Conservation (phyloP, 768 basidiomycete genomes). For the Boletus edulis region DNA sequence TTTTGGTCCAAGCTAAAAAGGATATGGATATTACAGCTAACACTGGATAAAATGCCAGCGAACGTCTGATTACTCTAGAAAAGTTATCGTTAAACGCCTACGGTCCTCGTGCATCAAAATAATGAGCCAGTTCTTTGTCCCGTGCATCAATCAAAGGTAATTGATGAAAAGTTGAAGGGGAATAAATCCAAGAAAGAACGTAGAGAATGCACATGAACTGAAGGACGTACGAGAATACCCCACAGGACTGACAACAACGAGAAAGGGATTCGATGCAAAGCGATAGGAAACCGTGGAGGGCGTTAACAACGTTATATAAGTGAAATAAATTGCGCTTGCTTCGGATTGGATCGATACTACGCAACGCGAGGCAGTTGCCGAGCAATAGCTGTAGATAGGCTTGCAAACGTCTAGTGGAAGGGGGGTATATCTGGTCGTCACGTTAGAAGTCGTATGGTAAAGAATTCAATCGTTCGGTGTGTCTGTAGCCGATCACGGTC, state of each 20-base stretch:
- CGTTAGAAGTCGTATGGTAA: conserved; percentile 35
- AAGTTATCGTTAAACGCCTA: conserved; percentile 17
- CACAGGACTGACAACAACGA: conserved; percentile 14
- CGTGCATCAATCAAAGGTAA: conserved; percentile 12
- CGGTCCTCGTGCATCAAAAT: conserved; percentile 17
- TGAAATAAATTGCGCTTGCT: conserved; percentile 35
- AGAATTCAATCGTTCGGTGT: conserved; percentile 16
- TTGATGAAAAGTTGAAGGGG: conserved; percentile 7
- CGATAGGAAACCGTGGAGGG: conserved; percentile 24
- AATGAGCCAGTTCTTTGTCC: conserved; percentile 13
- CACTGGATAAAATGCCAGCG: conserved; percentile 28
- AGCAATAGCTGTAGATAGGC: conserved; percentile 34
- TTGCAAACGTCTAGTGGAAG: conserved; percentile 33
- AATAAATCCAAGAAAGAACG: conserved; percentile 26
- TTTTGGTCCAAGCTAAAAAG: conserved; percentile 13
- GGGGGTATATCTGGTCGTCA: conserved; percentile 34
- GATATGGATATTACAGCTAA: conserved; percentile 33
- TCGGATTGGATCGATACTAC: conserved; percentile 20
- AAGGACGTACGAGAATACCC: conserved; percentile 20
- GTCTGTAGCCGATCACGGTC: conserved; percentile 22
- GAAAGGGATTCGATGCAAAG: conserved; percentile 22
- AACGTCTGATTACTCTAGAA: conserved; percentile 25
- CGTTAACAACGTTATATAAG: conserved; percentile 34
- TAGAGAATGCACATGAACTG: conserved; percentile 15
- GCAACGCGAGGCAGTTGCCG: conserved; percentile 23